These are phyloP conservation scores for Ophiorrhiza pumila DNA, from an alignment of 257 asterid species.

Conservation along the genomic window DNA sequence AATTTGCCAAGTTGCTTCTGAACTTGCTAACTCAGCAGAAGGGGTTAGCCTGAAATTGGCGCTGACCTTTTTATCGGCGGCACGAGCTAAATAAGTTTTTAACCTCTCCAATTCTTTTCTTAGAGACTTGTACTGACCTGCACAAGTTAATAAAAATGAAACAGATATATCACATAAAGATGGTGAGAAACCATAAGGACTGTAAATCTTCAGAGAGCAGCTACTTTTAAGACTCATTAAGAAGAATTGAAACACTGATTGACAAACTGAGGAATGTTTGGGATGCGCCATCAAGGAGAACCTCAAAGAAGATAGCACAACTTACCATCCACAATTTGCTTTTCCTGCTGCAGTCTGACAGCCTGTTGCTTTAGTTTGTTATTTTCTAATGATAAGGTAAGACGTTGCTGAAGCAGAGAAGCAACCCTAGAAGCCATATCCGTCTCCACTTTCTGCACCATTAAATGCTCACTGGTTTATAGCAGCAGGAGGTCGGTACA, in stretches of 20 bases:
- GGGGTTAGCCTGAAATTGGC: slow-evolving; percentile 26
- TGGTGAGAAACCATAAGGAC: neutral
- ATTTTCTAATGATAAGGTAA: slow-evolving; percentile 63
- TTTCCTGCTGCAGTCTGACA: slow-evolving; percentile 49
- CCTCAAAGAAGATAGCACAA: neutral
- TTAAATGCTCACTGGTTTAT: neutral
- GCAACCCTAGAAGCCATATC: slow-evolving; percentile 63
- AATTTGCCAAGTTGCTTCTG: slow-evolving; percentile 45
- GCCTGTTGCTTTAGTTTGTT: slow-evolving; percentile 63
- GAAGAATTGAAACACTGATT: neutral
- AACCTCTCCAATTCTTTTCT: slow-evolving; percentile 53
- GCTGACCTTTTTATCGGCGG: slow-evolving; percentile 29
- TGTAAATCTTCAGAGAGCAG: neutral
- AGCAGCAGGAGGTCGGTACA: neutral
- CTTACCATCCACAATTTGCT: slow-evolving; percentile 61
- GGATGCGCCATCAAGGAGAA: neutral
- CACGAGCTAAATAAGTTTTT: slow-evolving; percentile 28
- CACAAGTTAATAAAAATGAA: slow-evolving; percentile 10
- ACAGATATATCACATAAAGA: neutral
- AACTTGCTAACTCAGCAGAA: slow-evolving; percentile 24
- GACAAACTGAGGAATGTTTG: neutral
- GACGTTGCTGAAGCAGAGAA: slow-evolving; percentile 46
- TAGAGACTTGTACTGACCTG: slow-evolving; percentile 62
- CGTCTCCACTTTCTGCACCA: slow-evolving; percentile 54
- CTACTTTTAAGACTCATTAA: neutral